Conservation (phyloP, 2,329 filamentous ascomycete genomes). For the Stagonosporopsis vannaccii region DNA sequence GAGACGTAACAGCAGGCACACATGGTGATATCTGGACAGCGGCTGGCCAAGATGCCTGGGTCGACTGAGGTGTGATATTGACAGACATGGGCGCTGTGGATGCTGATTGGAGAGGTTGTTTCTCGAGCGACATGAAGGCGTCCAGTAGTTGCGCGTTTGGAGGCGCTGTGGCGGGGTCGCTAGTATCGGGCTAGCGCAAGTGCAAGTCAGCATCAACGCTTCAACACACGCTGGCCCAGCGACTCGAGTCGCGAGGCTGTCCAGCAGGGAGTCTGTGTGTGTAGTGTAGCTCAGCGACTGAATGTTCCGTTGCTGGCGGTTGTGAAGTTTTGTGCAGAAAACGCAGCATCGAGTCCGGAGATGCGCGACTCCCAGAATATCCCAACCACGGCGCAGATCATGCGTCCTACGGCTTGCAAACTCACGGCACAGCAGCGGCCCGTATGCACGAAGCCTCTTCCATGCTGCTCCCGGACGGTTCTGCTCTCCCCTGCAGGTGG, state of each 20-base stretch:
- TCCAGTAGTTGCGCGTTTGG: slow-evolving; percentile 40
- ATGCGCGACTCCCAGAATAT: slow-evolving; percentile 15
- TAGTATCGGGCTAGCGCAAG: slow-evolving; percentile 11
- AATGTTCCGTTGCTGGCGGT: neutral
- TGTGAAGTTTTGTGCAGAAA: neutral
- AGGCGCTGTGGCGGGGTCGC: slow-evolving; percentile 46
- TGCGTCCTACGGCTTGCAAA: slow-evolving; percentile 6
- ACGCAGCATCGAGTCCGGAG: neutral
- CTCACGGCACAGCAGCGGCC: slow-evolving; percentile 17
- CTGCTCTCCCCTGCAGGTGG: slow-evolving; percentile 9
- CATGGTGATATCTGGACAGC: slow-evolving; percentile 34
- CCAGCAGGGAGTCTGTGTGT: neutral
- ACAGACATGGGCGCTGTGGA: slow-evolving; percentile 30
- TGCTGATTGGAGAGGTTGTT: slow-evolving; percentile 42
- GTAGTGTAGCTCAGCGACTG: neutral
- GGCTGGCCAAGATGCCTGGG: slow-evolving; percentile 20
- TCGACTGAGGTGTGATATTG: slow-evolving; percentile 21
- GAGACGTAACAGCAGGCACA: slow-evolving; percentile 35
- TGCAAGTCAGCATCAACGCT: slow-evolving; percentile 18
- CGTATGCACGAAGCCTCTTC: slow-evolving; percentile 11
- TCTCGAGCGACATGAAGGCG: slow-evolving; percentile 34
- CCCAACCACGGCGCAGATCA: slow-evolving; percentile 19
- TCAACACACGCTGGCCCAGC: slow-evolving; percentile 2
- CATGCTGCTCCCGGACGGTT: neutral
- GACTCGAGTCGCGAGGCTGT: neutral